Evolutionary conservation across 768 basidiomycete genomes (phyloP), one percentile per base, ranked within the genome.

Genomic region (Saitozyma podzolica): DNA sequence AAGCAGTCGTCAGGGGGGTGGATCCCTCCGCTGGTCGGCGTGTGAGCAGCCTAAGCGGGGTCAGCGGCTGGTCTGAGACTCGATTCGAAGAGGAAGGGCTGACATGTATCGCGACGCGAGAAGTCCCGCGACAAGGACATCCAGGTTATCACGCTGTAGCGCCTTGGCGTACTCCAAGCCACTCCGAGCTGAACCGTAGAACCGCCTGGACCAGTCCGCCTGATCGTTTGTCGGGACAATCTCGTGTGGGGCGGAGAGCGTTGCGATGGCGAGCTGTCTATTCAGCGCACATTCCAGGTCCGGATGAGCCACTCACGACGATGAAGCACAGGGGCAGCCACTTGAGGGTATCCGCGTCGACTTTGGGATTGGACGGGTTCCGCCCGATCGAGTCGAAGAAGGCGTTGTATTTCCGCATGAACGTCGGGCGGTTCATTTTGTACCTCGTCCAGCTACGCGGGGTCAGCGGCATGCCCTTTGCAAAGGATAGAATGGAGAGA

Each of bases 371-470:
- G n/a, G 73, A 67, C 1, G 76, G 77, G 54, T 79, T 70, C 42
- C 66, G 54, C 13, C 67, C 65, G 57, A 78, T 66, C 7, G 66
- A 65, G 59, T 80, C 78, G 72, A 78, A 80, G 59, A 80, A 80
- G 9, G 64, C 61, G 48, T 69, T 67, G 54, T 80, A 80, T 29
- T 74, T 68, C n/a, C 64, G 57, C 56, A 76, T 73, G 60, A 80
- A 80, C 9, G 70, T 66, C 14, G 75, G 70, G 52, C 73, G 73
- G 61, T 79, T 78, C 66, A 80, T 74, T 54, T 80, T 79, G 56
- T 80, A 80, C n/a, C 80, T 62, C n/a, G 78, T 80, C 80, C 80
- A 80, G 68, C 79, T 80, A 59, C n/a, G 6, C 6, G n/a, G 5
- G 17, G 11, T 69, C 39, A 66, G 58, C 58, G 6, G 37, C 8